These are phyloP conservation scores for Monilinia fructigena DNA, from an alignment of 2,329 filamentous ascomycete species.

Conservation along the genomic window DNA sequence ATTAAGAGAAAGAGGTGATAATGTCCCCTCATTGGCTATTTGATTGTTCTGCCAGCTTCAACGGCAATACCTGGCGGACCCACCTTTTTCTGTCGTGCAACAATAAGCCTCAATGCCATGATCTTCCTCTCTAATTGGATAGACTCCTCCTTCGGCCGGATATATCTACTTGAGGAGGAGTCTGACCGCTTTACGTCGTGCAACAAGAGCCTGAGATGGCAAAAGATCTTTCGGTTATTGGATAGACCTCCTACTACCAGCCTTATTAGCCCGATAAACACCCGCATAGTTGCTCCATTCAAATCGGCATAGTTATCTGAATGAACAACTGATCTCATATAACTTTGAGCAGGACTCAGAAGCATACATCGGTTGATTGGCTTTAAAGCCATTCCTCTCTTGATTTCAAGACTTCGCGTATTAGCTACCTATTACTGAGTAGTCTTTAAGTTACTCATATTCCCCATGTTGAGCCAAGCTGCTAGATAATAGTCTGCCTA, in stretches of 20 bases:
- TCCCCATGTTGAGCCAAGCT: neutral
- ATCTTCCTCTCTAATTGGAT: neutral
- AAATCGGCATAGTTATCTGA: neutral
- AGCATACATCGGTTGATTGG: neutral
- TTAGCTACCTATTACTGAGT: neutral
- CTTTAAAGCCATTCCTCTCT: neutral
- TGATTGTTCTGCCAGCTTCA: neutral
- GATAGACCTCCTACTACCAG: neutral
- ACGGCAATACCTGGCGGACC: too few species aligned
- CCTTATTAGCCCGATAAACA: neutral
- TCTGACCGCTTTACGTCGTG: neutral
- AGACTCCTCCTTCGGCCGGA: neutral
- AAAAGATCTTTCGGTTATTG: neutral
- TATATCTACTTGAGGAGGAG: neutral
- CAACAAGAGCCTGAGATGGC: neutral
- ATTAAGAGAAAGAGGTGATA: neutral
- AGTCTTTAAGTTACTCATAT: neutral
- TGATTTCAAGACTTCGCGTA: neutral
- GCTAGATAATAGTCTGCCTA: too few species aligned
- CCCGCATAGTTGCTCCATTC: neutral
- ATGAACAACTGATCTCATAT: too few species aligned
- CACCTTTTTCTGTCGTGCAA: slow-evolving; percentile 4
- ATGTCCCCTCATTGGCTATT: neutral
- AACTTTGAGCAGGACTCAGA: too few species aligned
- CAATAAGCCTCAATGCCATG: neutral